Conservation (phyloP, 768 basidiomycete genomes). For the Leucosporidium creatinivorum region DNA sequence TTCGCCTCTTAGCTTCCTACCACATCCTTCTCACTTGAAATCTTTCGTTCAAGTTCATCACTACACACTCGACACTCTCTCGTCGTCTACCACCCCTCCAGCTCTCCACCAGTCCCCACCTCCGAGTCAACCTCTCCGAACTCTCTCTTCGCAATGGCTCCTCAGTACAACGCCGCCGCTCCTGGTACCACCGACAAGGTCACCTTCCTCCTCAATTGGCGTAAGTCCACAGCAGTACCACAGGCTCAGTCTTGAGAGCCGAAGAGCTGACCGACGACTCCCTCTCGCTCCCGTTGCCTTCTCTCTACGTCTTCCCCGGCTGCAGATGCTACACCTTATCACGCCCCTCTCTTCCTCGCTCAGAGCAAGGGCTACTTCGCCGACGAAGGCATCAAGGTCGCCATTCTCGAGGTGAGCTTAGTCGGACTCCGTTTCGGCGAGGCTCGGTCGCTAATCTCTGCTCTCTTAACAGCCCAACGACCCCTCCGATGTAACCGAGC, state of each 20-base stretch:
- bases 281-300: too few relatives aligned
- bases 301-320: too few relatives aligned
- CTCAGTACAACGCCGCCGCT: background rate
- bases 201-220: slow-evolving; percentile 30
- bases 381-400: slow-evolving; percentile 35
- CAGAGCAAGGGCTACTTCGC: slow-evolving; percentile 33
- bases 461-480: slow-evolving; percentile 27
- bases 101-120: too few relatives aligned
- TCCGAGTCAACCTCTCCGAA: too few relatives aligned
- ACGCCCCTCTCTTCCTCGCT: slow-evolving; percentile 35
- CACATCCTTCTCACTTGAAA: too few relatives aligned
- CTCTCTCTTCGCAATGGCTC: too few relatives aligned
- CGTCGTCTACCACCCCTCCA: too few relatives aligned
- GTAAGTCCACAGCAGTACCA: background rate
- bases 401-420: slow-evolving; percentile 28
- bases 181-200: slow-evolving; percentile 24
- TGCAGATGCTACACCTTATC: slow-evolving; percentile 33
- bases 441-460: background rate
- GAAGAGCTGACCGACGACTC: too few relatives aligned
- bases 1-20: too few relatives aligned
- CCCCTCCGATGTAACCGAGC: slow-evolving; percentile 33
- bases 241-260: too few relatives aligned
- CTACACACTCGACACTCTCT: too few relatives aligned
- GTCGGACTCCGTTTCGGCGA: background rate
- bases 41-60: too few relatives aligned